Base-by-base conservation (phyloP, 164 flowering plant genomes). In the Umbellularia californica region DNA sequence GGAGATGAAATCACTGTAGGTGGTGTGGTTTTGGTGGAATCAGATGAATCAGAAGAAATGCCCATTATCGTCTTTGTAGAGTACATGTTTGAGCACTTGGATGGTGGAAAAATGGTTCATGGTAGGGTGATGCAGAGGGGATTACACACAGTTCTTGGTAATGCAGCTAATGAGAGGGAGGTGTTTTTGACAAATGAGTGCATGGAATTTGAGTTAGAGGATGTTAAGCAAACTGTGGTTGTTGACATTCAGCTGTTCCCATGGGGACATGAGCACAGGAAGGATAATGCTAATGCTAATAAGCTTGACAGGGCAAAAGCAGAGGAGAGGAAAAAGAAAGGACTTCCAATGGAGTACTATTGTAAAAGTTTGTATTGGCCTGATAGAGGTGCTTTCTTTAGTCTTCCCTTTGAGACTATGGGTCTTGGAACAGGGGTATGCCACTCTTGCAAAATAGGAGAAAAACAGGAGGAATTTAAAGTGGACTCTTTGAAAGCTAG, bases 281-380 rank as follows among this genome's bases (percentile, higher is more conserved):
- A 91, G 79, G 88, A 81, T 17, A 89, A 90, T 80, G 77, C 82
- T 23, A 65, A 75, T 33, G 74, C 77, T 67, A 89, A 88, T 63
- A 90, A 82, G 72, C 27, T 78, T 73, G 94, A 91, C 63, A 78
- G 83, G 72, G 87, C 69, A 68, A 85, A 79, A 71, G 97, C 97
- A 20, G 97, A 90, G 70, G 99, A 93, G 73, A 86, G 93, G 76
- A 89, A 88, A 70, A 84, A 55, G 68, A 88, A 88, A 72, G 97
- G 94, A 41, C 74, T 95, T 78, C 88, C 96, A 0, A 77, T 80
- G n/a, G 97, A 90, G 68, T 95, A 89, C 77, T 91, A 86, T 73
- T 95, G 98, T 77, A 93, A 88, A 82, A 92, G 95, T 75, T 79
- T 95, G 78, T 95, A 95, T 76, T 88, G 84, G 81, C 97, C 98